phyloP scores from a whole-genome alignment of 2,329 filamentous ascomycete species.

The Clonostachys byssicola region DNA sequence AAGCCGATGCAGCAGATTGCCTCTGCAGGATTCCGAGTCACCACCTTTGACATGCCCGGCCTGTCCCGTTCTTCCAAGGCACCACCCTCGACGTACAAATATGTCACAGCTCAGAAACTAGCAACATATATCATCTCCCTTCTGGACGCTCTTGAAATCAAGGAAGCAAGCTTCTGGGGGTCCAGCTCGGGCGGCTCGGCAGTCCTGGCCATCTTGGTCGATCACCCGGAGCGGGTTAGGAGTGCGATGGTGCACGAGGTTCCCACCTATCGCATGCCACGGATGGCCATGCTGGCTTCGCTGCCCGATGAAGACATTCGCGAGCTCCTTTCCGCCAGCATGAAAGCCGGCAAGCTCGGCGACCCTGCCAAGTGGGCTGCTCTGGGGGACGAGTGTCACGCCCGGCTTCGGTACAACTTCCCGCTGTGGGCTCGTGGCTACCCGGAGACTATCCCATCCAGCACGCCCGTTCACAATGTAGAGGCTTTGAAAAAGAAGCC shows the following conservation, averaged over 20 bases:
- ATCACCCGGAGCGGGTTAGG: neutral
- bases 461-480: neutral
- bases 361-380: neutral
- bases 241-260: constrained; percentile 1
- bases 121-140: neutral
- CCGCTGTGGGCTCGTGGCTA: neutral
- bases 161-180: neutral
- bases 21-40: constrained; percentile 1
- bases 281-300: neutral
- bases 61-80: constrained; percentile 1
- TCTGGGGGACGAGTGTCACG: constrained; percentile 1
- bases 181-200: neutral
- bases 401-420: neutral
- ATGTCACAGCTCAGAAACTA: constrained; percentile 1
- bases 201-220: neutral
- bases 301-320: neutral
- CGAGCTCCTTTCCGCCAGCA: neutral
- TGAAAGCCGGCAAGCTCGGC: neutral
- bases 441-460: neutral
- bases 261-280: neutral
- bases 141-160: neutral
- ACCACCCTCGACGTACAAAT: neutral
- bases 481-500: neutral
- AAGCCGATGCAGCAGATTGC: neutral
- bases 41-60: constrained; percentile 2